Evolutionary conservation across 331 rosid genomes (phyloP).

Genomic region (Phaseolus coccineus): DNA sequence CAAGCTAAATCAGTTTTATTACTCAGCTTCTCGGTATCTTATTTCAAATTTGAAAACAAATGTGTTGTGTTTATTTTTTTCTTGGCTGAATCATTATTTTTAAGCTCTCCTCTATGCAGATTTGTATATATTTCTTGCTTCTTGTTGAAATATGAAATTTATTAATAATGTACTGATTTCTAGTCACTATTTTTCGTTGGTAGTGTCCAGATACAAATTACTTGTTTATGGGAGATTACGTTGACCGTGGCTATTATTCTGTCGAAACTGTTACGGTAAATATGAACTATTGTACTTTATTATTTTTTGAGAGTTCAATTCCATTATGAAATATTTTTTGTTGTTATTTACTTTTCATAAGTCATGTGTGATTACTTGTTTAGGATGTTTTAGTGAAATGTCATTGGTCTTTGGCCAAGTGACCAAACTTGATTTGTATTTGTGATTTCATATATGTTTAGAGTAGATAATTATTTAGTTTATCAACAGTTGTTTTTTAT

Average conservation of each 20-base stretch:
- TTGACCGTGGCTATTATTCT: constrained; percentile 96
- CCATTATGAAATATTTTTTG: constrained; percentile 11
- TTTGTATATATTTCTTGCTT: not conserved
- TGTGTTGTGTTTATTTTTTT: not conserved
- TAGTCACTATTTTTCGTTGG: constrained; percentile 51
- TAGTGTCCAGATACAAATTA: constrained; percentile 99
- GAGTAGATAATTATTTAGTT: constrained; percentile 4
- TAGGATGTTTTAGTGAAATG: constrained; percentile 23
- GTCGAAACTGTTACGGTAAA: constrained; percentile 95
- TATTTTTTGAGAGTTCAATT: constrained; percentile 6
- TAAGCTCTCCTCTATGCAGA: not conserved
- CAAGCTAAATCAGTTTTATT: not conserved
- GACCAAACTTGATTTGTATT: constrained; percentile 62
- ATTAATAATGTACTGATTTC: constrained; percentile 32
- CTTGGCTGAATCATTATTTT: not conserved
- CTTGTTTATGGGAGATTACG: constrained; percentile 98
- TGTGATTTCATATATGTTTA: constrained; percentile 14
- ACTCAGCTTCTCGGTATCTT: not conserved
- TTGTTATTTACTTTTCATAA: not conserved
- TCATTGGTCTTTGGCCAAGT: constrained; percentile 1
- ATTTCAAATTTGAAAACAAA: constrained; percentile 22
- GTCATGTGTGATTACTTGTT: constrained; percentile 31
- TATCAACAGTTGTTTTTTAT: constrained; percentile 18
- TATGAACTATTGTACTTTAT: constrained; percentile 34
- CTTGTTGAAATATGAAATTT: constrained; percentile 15